Base-by-base conservation (phyloP, 2,329 filamentous ascomycete genomes). In the Ophioceras dolichostomum region DNA sequence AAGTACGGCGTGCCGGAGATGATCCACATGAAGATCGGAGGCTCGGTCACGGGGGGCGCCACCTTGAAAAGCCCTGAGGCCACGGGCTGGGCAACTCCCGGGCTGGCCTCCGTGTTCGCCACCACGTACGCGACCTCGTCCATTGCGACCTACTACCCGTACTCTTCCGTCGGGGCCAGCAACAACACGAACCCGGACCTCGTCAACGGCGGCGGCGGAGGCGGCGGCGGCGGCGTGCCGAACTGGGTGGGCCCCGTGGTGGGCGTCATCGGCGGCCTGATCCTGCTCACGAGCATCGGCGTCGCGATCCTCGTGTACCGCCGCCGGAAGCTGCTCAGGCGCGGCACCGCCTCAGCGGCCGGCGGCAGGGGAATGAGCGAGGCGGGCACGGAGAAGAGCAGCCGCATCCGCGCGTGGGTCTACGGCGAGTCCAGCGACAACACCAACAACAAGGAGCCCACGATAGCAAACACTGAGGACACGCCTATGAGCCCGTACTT, bases 1-100 rank as follows among this genome's bases (percentile, higher is more conserved):
- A 57, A 70, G n/a, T 94, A 94, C 52, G 63, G 65, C 3, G 81
- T 91, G 1, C 84, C 83, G 0, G 60, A 69, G 13, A 63, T 65
- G 14, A 71, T 91, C 4, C 65, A 73, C 38, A 60, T 63, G 1
- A 68, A 73, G 43, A 80, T 91, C 36, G 84, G 84, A 18, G 84
- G 85, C 10, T 60, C 67, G 40, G 65, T 63, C 6, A 62, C 60
- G 0, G 84, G 84, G 6, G 73, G 76, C 10, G 84, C 84, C n/a
- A 88, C 79, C 0, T 59, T 73, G 30, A 83, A 73, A 0, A 63
- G 66, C 0, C 84, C 83, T 2, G 61, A 66, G 5, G 68, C 74
- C 13, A 69, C 67, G 1, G 65, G 39, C 35, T 83, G 75, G 69
- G 62, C 60, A 35, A 62, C 56, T 37, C 48, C 48, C 41, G 61